Evolutionary conservation across 2,329 filamentous ascomycete species (phyloP).

Genomic region (Microdochium trichocladiopsis): DNA sequence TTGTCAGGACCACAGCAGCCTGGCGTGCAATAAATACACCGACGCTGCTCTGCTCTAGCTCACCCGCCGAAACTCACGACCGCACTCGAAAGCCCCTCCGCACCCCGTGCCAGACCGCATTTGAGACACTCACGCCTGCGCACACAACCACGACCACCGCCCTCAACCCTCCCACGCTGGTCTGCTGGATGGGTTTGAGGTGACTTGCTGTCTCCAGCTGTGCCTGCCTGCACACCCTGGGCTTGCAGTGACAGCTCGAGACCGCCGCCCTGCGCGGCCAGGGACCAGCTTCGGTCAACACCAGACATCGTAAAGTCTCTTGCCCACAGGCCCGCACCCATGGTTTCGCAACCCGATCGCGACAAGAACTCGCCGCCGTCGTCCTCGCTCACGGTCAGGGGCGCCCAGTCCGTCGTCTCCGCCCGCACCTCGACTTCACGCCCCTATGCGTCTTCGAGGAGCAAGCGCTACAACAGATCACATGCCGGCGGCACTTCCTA

Average conservation of each 20-base stretch:
- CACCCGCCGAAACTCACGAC: too few species aligned
- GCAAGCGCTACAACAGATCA: constrained; percentile 73
- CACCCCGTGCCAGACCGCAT: neutral
- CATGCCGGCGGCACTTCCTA: constrained; percentile 67
- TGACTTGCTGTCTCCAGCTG: neutral
- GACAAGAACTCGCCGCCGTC: constrained; percentile 17
- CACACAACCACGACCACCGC: neutral
- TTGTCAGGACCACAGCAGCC: too few species aligned
- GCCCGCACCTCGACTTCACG: constrained; percentile 54
- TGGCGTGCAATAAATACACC: too few species aligned
- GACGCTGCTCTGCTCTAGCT: too few species aligned
- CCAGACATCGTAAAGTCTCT: constrained; percentile 1
- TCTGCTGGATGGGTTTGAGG: neutral
- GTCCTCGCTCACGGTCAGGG: constrained; percentile 50
- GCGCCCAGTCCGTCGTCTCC: constrained; percentile 55
- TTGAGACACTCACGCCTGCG: neutral
- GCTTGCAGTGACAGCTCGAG: neutral
- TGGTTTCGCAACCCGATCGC: constrained; percentile 56
- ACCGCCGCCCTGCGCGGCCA: neutral
- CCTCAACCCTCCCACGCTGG: neutral
- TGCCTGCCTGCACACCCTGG: neutral
- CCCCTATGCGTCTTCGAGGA: constrained; percentile 34
- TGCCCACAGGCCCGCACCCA: constrained; percentile 24
- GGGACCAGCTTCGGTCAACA: neutral
- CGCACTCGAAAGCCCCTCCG: neutral